A percentile compares a stretch with the other conserved stretches of the same genome.
phyloP scores from a whole-genome alignment of 73 alveolate species.

The Paraurostyla sp. region DNA sequence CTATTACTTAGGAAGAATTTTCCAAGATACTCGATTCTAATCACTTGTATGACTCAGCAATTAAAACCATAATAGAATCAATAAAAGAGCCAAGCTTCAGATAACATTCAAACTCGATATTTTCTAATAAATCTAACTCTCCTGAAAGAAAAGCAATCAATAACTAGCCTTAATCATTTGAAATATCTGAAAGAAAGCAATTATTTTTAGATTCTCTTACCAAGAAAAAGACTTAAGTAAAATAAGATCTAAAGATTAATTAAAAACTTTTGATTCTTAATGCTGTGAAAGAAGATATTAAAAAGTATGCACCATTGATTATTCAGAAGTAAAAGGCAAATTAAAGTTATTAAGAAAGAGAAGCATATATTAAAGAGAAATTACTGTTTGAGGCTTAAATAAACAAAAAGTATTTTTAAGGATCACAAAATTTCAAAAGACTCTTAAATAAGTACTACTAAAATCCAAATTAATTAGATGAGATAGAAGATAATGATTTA shows the following conservation, averaged over 20 bases:
- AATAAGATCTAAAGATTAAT: not conserved
- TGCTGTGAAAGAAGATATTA: not conserved
- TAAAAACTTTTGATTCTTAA: constrained; percentile 2
- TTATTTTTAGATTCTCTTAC: not conserved
- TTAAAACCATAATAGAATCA: not conserved
- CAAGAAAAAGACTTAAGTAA: not conserved
- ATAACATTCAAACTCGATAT: not conserved
- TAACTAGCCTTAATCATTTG: not conserved
- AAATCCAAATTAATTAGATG: not conserved
- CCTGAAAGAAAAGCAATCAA: not conserved
- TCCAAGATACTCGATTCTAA: not conserved
- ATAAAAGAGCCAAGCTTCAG: not conserved
- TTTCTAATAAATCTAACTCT: not conserved
- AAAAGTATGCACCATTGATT: constrained; percentile 8
- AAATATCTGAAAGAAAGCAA: not conserved
- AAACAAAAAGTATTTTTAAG: not conserved
- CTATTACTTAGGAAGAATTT: too few species aligned
- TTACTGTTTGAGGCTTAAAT: not conserved
- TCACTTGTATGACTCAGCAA: not conserved
- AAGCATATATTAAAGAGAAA: not conserved
- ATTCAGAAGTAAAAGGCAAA: not conserved
- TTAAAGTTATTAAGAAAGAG: not conserved
- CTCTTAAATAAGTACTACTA: not conserved
- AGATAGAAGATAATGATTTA: not conserved
- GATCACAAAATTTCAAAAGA: not conserved